Evolutionary conservation across 768 basidiomycete species (phyloP).

Genomic region (Leccinum variicolor): DNA sequence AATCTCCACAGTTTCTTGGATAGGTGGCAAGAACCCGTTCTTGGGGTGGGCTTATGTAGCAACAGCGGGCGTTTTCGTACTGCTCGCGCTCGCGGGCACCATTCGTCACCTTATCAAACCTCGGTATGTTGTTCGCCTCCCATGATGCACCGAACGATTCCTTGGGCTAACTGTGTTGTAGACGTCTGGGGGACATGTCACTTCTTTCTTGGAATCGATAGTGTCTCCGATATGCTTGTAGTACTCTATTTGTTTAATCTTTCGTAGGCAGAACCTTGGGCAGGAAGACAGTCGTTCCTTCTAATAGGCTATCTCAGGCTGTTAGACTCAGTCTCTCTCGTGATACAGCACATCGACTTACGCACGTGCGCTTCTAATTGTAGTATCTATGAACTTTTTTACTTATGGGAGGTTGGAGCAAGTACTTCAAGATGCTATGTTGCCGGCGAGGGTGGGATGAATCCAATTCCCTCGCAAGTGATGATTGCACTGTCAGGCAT

Average conservation of each 20-base stretch:
- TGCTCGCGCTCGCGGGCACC: conserved; percentile 86
- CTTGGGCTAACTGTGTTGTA: conserved; percentile 25
- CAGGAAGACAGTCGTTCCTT: too few relatives aligned
- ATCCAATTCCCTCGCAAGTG: conserved; percentile 65
- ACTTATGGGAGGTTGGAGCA: background rate
- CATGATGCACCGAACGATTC: background rate
- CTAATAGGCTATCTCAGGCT: too few relatives aligned
- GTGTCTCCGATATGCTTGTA: background rate
- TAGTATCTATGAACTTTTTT: conserved; percentile 15
- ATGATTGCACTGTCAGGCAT: conserved; percentile 41
- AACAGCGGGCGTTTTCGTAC: conserved; percentile 80
- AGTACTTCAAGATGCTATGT: background rate
- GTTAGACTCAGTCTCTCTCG: conserved; percentile 12
- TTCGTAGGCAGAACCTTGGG: too few relatives aligned
- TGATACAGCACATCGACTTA: conserved; percentile 19
- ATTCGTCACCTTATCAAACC: conserved; percentile 91
- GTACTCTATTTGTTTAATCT: conserved; percentile 17
- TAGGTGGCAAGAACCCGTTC: conserved; percentile 98
- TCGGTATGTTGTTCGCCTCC: conserved; percentile 47
- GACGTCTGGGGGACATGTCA: conserved; percentile 85
- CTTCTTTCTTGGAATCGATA: conserved; percentile 80
- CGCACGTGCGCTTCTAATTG: conserved; percentile 18
- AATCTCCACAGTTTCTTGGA: conserved; percentile 97
- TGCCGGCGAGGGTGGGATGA: conserved; percentile 25
- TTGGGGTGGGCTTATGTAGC: conserved; percentile 98